These are phyloP conservation scores for Metschnikowia baotianmanensis DNA, from an alignment of 805 yeast genomes.

Conservation along the genomic window DNA sequence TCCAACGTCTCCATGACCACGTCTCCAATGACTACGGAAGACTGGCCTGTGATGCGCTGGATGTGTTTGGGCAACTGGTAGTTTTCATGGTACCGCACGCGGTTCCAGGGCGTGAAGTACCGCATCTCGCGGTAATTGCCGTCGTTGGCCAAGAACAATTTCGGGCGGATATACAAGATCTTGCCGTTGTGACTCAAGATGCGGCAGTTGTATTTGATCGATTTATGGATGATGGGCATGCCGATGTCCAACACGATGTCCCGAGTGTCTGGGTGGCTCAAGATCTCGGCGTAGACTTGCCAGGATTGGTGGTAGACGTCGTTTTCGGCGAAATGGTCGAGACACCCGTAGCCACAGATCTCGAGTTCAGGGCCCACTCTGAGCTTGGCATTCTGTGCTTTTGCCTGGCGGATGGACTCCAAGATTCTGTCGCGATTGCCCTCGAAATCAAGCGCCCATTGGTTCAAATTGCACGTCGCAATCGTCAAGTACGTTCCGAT, in stretches of 20 bases:
- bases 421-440: conserved; percentile 93
- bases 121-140: conserved; percentile 99
- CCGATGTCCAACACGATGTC: conserved; percentile 89
- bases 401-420: conserved; percentile 76
- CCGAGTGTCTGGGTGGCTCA: conserved; percentile 62
- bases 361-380: conserved; percentile 98
- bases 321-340: conserved; percentile 90
- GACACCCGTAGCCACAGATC: conserved; percentile 89
- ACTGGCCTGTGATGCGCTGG: conserved; percentile 63
- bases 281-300: conserved; percentile 86
- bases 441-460: conserved; percentile 98
- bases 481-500: conserved; percentile 90
- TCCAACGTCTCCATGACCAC: conserved; percentile 81
- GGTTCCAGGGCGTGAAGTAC: conserved; percentile 91
- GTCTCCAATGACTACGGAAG: conserved; percentile 78
- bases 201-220: conserved; percentile 89
- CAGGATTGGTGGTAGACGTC: conserved; percentile 88
- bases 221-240: conserved; percentile 87
- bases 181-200: conserved; percentile 74
- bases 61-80: conserved; percentile 71
- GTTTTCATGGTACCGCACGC: conserved; percentile 71
- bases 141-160: conserved; percentile 90
- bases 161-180: conserved; percentile 86
- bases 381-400: conserved; percentile 67
- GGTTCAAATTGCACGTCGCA: conserved; percentile 93